Evolutionary conservation across 805 yeast genomes (phyloP).

Genomic region (Wickerhamiella musiphila): DNA sequence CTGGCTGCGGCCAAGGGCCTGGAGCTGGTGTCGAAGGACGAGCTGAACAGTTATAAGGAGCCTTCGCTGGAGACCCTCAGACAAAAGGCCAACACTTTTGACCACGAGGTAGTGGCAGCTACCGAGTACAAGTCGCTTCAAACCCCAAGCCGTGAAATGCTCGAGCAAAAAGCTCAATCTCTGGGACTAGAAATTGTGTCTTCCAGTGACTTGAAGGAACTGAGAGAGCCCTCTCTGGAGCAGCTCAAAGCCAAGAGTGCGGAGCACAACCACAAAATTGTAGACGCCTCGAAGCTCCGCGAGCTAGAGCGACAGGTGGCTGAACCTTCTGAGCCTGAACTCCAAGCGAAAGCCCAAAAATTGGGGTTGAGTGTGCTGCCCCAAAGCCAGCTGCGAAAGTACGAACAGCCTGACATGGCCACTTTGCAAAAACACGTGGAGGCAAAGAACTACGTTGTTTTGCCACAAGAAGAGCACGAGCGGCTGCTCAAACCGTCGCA

Average conservation of each 20-base stretch:
- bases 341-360: slow-evolving; percentile 8
- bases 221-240: slow-evolving; percentile 19
- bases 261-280: slow-evolving; percentile 9
- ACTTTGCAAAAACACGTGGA: slow-evolving; percentile 17
- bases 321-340: slow-evolving; percentile 13
- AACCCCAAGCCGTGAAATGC: slow-evolving; percentile 1
- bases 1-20: slow-evolving; percentile 17
- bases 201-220: slow-evolving; percentile 8
- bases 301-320: slow-evolving; percentile 9
- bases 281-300: slow-evolving; percentile 17
- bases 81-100: slow-evolving; percentile 1
- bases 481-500: slow-evolving; percentile 7
- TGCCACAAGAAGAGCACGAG: slow-evolving; percentile 15
- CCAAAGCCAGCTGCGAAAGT: slow-evolving; percentile 8
- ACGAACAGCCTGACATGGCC: slow-evolving; percentile 19
- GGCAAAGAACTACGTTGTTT: slow-evolving; percentile 9
- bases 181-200: slow-evolving; percentile 14
- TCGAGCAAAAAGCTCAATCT: slow-evolving; percentile 7
- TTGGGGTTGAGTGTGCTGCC: slow-evolving; percentile 15
- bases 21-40: background rate
- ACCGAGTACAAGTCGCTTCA: slow-evolving; percentile 2
- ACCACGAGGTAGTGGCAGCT: background rate
- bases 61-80: background rate
- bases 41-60: slow-evolving; percentile 5
- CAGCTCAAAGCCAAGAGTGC: slow-evolving; percentile 1